Percentiles rank a stretch among this genome's conserved stretches.
phyloP scores from a whole-genome alignment of 306 rosid genomes.

The Inga oerstediana region DNA sequence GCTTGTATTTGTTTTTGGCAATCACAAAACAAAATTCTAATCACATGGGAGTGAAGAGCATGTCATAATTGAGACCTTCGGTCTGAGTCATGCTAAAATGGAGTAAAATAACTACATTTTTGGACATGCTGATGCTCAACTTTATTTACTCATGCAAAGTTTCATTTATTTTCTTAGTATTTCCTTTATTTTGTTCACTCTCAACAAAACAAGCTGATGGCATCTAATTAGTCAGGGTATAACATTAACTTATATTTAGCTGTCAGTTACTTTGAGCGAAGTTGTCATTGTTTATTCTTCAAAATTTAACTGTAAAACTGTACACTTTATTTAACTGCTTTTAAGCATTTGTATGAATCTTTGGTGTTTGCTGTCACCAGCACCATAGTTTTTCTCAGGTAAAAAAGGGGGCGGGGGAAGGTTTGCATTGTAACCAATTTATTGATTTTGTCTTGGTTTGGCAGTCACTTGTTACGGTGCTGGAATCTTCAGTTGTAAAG shows the following conservation, averaged over 20 bases:
- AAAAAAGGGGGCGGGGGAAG: background rate
- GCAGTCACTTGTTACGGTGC: conserved; percentile 86
- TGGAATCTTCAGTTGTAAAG: conserved; percentile 86
- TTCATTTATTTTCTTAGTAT: too few species aligned
- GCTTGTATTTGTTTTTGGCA: background rate
- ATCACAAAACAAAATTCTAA: background rate
- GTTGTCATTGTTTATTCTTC: background rate
- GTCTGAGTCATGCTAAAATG: conserved; percentile 4
- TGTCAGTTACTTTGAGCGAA: background rate
- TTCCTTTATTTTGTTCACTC: background rate
- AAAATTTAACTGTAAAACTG: too few species aligned
- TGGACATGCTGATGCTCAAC: background rate
- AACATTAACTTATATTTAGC: background rate
- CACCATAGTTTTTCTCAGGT: background rate
- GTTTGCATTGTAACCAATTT: conserved; percentile 3
- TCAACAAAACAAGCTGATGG: conserved; percentile 9
- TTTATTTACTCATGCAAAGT: background rate
- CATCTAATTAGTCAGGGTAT: background rate
- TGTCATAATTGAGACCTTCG: background rate
- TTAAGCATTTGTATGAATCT: background rate
- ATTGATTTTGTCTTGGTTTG: conserved; percentile 40
- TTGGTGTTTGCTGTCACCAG: background rate
- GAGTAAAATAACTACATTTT: conserved; percentile 19
- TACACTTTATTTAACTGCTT: too few species aligned
- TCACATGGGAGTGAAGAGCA: background rate